Evolutionary conservation across 2,329 filamentous ascomycete genomes (phyloP), one percentile per base, ranked within the genome.

Genomic region (Apiospora marii): DNA sequence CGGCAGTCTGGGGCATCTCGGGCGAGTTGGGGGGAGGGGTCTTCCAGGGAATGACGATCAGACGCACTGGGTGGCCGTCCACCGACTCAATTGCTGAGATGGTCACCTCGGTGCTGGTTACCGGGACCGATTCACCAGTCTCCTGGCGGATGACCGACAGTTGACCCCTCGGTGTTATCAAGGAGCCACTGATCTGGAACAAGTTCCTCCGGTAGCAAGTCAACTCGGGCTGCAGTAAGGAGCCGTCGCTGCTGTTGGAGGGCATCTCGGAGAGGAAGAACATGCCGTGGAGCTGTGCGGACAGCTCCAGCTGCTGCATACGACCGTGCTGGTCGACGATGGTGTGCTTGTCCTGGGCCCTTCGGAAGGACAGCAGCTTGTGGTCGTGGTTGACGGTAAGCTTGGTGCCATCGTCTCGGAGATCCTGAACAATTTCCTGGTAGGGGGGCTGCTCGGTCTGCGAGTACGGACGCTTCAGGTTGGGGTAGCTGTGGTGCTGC

Each of bases 31-130:
- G 94, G 41, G 93, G 94, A 1, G 95, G 95, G 1, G 95, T 98
- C 86, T 98, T 98, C 96, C 96, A 98, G 0, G 96, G 96, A 73
- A 98, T 97, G 10, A 96, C 96, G 75, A 98, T 98, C 74, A 98
- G 92, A 78, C 97, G 96, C 61, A 98, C 94, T 0, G 93, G 86
- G 77, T 98, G 96, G 46, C 94, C 94, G 81, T 98, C 96, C 22
- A 98, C 95, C 1, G 96, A 98, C 81, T 98, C 96, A 68, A 95
- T 97, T 12, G 96, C 96, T 6, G 94, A 97, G 67, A 98, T 94
- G 71, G 92, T 92, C 70, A 98, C 90, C 81, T 98, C 95, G 82
- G 96, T 93, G 75, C 88, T 93, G 75, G 91, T 89, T 68, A 98
- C 94, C 1, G 93, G 92, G 53, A 97, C 92, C 64, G 93, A 92